These are phyloP conservation scores for Prototheca wickerhamii DNA, from an alignment of 163 green algal species.

Conservation along the genomic window DNA sequence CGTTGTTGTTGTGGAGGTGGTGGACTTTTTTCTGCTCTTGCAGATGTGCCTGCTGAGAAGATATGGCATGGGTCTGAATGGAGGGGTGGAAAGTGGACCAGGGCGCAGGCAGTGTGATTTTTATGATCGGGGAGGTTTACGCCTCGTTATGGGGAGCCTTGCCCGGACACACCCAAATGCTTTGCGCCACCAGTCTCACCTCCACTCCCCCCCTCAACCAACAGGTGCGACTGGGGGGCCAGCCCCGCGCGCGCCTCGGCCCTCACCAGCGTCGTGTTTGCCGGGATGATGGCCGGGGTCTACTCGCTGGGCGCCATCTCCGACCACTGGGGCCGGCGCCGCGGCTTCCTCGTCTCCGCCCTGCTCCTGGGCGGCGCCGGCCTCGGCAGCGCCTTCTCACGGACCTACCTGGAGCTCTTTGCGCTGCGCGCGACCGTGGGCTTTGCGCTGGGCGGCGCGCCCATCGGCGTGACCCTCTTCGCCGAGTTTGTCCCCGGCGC, in stretches of 20 bases:
- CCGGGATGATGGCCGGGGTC: constrained; percentile 67
- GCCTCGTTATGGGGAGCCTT: neutral
- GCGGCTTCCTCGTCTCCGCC: constrained; percentile 50
- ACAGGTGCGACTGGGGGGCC: constrained; percentile 38
- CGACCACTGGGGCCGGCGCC: constrained; percentile 49
- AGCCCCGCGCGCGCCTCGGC: constrained; percentile 32
- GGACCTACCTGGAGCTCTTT: constrained; percentile 45
- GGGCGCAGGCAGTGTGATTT: neutral
- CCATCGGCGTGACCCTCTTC: constrained; percentile 65
- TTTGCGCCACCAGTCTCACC: neutral
- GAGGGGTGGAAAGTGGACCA: neutral
- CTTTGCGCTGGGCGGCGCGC: constrained; percentile 69
- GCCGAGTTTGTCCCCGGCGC: constrained; percentile 58
- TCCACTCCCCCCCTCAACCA: neutral
- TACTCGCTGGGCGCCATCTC: constrained; percentile 50
- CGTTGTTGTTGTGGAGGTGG: neutral
- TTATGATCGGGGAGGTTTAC: neutral
- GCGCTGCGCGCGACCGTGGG: constrained; percentile 54
- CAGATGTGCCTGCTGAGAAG: neutral
- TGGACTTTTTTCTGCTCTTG: neutral
- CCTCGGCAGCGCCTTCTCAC: constrained; percentile 27
- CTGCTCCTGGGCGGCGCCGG: constrained; percentile 41
- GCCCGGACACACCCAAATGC: neutral
- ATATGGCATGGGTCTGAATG: neutral
- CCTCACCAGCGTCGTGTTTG: constrained; percentile 40